These are phyloP conservation scores for Penicillium longicatenatum DNA, from an alignment of 495 filamentous ascomycete genomes.

Conservation along the genomic window DNA sequence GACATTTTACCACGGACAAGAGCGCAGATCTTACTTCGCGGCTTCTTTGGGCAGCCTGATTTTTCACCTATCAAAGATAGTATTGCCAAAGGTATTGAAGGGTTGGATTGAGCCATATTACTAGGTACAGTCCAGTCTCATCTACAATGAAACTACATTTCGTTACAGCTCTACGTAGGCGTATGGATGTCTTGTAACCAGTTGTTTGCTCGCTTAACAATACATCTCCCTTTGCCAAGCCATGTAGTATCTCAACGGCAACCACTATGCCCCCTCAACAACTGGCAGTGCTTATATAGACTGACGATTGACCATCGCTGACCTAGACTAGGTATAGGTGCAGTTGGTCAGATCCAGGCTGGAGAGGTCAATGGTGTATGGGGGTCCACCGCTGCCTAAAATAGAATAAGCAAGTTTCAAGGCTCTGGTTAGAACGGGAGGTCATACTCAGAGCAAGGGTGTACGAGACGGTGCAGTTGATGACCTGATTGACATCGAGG, in stretches of 20 bases:
- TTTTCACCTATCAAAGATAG: conserved; percentile 9
- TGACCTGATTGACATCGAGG: conserved; percentile 14
- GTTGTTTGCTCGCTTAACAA: neutral
- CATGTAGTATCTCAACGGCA: neutral
- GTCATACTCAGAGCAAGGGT: conserved; percentile 18
- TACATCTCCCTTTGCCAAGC: neutral
- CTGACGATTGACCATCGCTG: neutral
- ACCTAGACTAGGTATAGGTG: conserved; percentile 8
- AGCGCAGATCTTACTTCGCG: conserved; percentile 16
- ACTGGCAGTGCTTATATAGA: neutral
- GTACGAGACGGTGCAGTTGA: conserved; percentile 19
- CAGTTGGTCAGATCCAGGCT: conserved; percentile 18
- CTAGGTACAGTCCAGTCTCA: too few species aligned
- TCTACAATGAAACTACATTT: neutral
- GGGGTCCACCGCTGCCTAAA: conserved; percentile 8
- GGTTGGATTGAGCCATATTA: neutral
- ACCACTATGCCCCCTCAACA: neutral
- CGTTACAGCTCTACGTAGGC: neutral
- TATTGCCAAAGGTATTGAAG: conserved; percentile 12
- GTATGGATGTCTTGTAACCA: neutral
- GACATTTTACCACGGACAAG: conserved; percentile 10
- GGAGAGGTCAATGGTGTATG: conserved; percentile 18
- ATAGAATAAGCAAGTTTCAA: neutral
- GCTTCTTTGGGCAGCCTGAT: conserved; percentile 14
- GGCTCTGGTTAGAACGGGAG: neutral